Evolutionary conservation across 1,284 basidiomycete genomes (phyloP), one percentile per base, ranked within the genome.

Genomic region (Ceratobasidium papillatum): DNA sequence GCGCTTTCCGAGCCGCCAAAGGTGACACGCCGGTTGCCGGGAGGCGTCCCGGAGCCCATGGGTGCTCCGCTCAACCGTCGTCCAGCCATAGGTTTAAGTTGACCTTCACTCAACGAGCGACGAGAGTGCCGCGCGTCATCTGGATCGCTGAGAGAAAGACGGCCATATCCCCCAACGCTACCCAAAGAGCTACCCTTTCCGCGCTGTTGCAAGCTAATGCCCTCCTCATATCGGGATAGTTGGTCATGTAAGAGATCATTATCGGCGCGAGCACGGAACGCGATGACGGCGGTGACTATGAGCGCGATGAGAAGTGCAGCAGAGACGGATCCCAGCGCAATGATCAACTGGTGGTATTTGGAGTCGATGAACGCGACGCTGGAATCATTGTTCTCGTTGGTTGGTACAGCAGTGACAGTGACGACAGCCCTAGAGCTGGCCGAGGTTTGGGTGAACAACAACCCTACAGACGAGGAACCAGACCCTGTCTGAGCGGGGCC

Each of bases 331-430:
- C 17, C 54, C 8, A 72, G 68, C 19, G 68, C 68, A 27, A 72
- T 72, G 43, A 72, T 72, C 43, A 72, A 12, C n/a, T 59, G 56
- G 22, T 61, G 58, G 68, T 61, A 72, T 22, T 72, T 72, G 56
- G 68, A 72, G 11, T 38, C 30, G 56, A 47, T 2, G 34, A 72
- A 72, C 3, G 68, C 54, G 17, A 72, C 68, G 22, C 61, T 61
- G 30, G 51, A 22, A 34, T 72, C 68, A 30, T 22, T 32, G 30
- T 43, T 0, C 52, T 12, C 25, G 1, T 34, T 32, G 12, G 52
- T 52, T 30, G 66, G 34, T 22, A 25, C 11, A 11, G 36, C 4
- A 5, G 52, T 38, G 3, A 34, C 12, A 25, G 56, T 30, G 8
- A 38, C 30, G 27, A 52, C 38, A 9, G 41, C 11, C 30, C 27